These are phyloP conservation scores for Thelonectria rubi DNA, from an alignment of 2,329 filamentous ascomycete species.

Conservation along the genomic window DNA sequence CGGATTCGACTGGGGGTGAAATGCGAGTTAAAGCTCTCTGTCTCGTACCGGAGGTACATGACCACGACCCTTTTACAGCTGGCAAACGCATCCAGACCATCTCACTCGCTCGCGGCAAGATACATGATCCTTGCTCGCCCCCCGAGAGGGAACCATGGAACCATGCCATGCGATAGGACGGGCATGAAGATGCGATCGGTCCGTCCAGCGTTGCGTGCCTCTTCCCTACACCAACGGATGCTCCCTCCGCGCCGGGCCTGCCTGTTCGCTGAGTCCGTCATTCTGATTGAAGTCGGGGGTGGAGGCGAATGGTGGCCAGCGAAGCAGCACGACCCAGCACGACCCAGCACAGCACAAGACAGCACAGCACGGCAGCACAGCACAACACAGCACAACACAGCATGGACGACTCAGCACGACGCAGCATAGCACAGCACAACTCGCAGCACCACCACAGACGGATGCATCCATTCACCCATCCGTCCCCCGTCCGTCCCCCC, in stretches of 20 bases:
- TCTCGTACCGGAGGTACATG: constrained; percentile 1
- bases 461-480: not conserved
- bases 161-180: constrained; percentile 23
- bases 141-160: constrained; percentile 18
- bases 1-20: constrained; percentile 4
- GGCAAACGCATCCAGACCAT: constrained; percentile 13
- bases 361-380: not conserved
- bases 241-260: not conserved
- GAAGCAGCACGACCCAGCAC: not conserved
- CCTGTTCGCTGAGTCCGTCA: not conserved
- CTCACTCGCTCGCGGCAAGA: constrained; percentile 18
- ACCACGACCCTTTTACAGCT: constrained; percentile 16
- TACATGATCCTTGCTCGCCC: constrained; percentile 16
- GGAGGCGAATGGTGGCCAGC: constrained; percentile 11
- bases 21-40: constrained; percentile 16
- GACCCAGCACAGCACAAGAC: constrained; percentile 3
- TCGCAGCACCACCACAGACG: constrained; percentile 4
- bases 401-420: constrained; percentile 1
- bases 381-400: constrained; percentile 8
- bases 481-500: not conserved
- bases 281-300: constrained; percentile 12
- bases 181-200: constrained; percentile 17
- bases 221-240: not conserved
- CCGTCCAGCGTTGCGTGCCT: not conserved
- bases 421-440: constrained; percentile 5